Conservation (phyloP, 139 green algal genomes). For the Nannochloris sp. region DNA sequence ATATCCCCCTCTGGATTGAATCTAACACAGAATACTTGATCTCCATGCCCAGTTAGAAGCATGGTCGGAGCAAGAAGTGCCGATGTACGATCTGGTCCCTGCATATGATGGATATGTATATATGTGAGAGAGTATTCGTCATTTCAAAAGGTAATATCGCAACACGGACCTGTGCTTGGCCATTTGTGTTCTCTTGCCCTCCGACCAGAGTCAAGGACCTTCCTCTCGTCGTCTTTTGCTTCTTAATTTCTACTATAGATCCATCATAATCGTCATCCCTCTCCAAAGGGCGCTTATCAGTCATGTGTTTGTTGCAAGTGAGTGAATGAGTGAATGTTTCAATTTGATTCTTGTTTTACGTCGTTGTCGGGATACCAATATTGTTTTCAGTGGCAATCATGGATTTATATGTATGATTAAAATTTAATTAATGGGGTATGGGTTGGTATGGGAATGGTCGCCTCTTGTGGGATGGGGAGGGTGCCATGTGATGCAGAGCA, state of each 20-base stretch:
- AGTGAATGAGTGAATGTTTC: not conserved
- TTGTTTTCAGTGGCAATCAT: no score
- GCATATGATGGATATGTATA: not conserved
- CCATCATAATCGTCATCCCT: not conserved
- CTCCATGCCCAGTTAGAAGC: constrained; percentile 72
- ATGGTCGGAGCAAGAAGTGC: constrained; percentile 73
- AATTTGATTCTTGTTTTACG: no score
- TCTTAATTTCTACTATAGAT: not conserved
- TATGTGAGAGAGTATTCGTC: no score
- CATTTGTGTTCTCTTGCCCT: not conserved
- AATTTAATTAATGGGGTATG: no score
- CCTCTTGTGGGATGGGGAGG: no score
- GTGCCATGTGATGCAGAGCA: no score
- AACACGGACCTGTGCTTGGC: not conserved
- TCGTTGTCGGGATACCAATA: no score
- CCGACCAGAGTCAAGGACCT: not conserved
- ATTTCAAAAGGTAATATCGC: no score
- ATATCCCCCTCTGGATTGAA: constrained; percentile 75
- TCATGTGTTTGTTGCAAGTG: not conserved
- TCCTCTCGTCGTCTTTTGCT: not conserved
- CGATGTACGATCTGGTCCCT: constrained; percentile 41
- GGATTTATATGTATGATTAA: no score
- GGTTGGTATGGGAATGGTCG: no score
- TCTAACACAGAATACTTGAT: constrained; percentile 65
- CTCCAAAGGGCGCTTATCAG: not conserved